Evolutionary conservation across 306 rosid genomes (phyloP).

Genomic region (Vigna reflexopilosa): DNA sequence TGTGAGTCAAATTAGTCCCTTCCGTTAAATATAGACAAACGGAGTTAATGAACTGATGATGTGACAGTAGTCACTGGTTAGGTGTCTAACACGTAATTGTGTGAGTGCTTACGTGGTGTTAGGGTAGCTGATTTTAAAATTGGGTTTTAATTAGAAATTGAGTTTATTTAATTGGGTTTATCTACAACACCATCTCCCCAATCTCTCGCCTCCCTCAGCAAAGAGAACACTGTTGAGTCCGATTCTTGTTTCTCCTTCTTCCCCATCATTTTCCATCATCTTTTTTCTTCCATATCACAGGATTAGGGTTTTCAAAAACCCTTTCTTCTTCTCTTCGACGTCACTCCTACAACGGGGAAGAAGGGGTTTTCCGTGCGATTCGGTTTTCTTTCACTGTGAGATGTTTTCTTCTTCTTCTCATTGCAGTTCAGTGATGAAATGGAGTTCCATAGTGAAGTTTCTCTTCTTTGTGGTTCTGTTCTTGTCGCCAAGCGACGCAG

Average conservation of each 20-base stretch:
- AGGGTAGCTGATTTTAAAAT: too few species aligned
- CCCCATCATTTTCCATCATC: neutral
- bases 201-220: neutral
- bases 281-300: slow-evolving; percentile 42
- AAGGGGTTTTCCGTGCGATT: slow-evolving; percentile 42
- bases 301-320: slow-evolving; percentile 73
- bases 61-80: too few species aligned
- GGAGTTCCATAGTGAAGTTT: slow-evolving; percentile 47
- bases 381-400: slow-evolving; percentile 41
- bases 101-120: too few species aligned
- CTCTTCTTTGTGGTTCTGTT: slow-evolving; percentile 30
- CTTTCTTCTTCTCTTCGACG: slow-evolving; percentile 49
- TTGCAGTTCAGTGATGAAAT: slow-evolving; percentile 54
- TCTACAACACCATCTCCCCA: too few species aligned
- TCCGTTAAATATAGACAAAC: too few species aligned
- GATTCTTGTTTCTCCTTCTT: slow-evolving; percentile 49
- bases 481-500: slow-evolving; percentile 28
- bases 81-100: too few species aligned
- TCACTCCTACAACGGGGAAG: slow-evolving; percentile 23
- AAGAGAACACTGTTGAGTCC: slow-evolving; percentile 54
- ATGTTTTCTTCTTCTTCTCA: slow-evolving; percentile 60
- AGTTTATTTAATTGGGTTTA: too few species aligned
- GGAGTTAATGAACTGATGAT: too few species aligned
- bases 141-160: too few species aligned
- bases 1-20: too few species aligned